phyloP scores from a whole-genome alignment of 164 flowering plant genomes.

The Cinnamomum chago region DNA sequence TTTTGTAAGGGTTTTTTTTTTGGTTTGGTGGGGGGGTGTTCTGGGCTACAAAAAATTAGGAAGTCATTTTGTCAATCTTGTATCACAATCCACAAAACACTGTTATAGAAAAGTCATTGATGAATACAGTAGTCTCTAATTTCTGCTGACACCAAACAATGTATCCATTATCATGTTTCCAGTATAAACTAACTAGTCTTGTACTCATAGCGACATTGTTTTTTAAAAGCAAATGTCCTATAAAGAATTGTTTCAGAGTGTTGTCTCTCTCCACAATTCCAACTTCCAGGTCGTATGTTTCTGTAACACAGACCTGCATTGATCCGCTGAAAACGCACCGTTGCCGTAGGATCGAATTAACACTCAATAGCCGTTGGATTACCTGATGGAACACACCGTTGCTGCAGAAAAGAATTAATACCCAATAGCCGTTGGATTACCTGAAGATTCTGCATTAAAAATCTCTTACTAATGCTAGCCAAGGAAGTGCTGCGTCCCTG shows the following conservation, averaged over 20 bases:
- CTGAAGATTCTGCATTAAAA: not conserved
- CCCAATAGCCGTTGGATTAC: not conserved
- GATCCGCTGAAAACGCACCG: not conserved
- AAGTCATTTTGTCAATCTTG: no score
- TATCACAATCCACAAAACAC: not conserved
- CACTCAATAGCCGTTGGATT: not conserved
- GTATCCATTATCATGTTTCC: not conserved
- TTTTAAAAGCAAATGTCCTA: not conserved
- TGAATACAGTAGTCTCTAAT: not conserved
- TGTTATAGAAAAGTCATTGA: not conserved
- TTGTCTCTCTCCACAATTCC: no score
- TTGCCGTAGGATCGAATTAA: not conserved
- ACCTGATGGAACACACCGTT: not conserved
- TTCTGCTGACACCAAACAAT: not conserved
- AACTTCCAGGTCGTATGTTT: no score
- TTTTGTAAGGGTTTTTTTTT: no score
- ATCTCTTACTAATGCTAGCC: not conserved
- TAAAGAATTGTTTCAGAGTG: not conserved
- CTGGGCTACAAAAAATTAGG: no score
- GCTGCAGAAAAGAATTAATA: not conserved
- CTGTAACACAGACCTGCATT: not conserved
- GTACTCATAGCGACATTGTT: not conserved
- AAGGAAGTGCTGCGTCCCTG: not conserved
- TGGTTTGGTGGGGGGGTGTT: no score
- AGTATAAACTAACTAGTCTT: not conserved